Base-by-base conservation (phyloP, 441 rosid species). In the Eutrema salsugineum region DNA sequence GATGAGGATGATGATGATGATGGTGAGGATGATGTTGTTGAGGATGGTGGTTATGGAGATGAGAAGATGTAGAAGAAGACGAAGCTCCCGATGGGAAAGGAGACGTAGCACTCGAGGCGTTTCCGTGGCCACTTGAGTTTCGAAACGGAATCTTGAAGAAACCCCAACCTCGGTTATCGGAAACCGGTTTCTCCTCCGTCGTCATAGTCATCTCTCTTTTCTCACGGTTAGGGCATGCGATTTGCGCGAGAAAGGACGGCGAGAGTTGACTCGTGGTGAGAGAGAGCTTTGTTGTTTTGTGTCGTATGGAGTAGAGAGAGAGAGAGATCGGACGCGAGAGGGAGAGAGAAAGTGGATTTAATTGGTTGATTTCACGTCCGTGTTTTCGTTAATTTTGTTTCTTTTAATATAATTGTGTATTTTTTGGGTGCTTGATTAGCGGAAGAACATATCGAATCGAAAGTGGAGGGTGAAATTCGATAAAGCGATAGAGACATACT, bases 141-240 rank as follows among this genome's bases (percentile, higher is more conserved):
- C 84, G 84, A 77, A 91, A 91, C 14, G 97, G 96, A 20, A 88
- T 77, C 87, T 88, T 91, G 69, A 91, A 85, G 75, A 93, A 79
- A 16, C 91, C 88, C 97, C 98, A 93, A 57, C 86, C 91, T 62
- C 83, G 85, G 55, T 75, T 83, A 24, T 90, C 95, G 71, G 88
- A 78, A 42, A 79, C 24, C 2, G 84, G 77, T 65, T 79, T 85
- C 47, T 82, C 85, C 56, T 87, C 96, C 59, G 78, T 89, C 65
- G 78, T 89, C 65, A 92, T 75, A 39, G 93, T 89, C 96, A 88
- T 88, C 30, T 46, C 63, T 54, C 63, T 68, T 19, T 11, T n/a
- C 44, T 2, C 3, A 20, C 5, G 15, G 58, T 33, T 62, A 17
- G 66, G 43, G 44, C 78, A 68, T 69, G 67, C 49, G 63, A 30